These are phyloP conservation scores for Pichia sorboxylosa DNA, from an alignment of 1,139 yeast genomes.

Conservation along the genomic window DNA sequence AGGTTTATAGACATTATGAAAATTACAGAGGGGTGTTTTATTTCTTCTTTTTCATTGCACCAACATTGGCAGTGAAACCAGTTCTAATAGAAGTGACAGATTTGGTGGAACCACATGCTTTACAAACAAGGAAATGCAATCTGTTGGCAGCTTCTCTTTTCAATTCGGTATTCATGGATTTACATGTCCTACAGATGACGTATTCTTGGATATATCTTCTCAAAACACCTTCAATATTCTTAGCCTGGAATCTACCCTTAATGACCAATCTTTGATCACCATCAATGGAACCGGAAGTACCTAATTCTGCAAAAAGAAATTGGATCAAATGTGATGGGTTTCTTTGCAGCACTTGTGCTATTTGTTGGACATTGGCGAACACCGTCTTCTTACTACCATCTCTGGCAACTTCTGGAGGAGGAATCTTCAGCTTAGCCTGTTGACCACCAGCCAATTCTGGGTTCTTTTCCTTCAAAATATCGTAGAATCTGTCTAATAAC, in stretches of 20 bases:
- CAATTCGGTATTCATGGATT: constrained; percentile 91
- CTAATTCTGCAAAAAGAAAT: constrained; percentile 94
- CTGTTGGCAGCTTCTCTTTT: constrained; percentile 94
- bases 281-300: constrained; percentile 98
- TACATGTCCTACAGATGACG: constrained; percentile 97
- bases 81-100: constrained; percentile 96
- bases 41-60: constrained; percentile 51
- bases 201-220: constrained; percentile 95
- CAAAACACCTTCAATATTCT: constrained; percentile 91
- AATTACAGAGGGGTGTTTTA: too few relatives aligned
- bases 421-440: constrained; percentile 89
- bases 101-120: constrained; percentile 95
- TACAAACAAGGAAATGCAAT: constrained; percentile 94
- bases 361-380: constrained; percentile 92
- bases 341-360: constrained; percentile 88
- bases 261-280: constrained; percentile 94
- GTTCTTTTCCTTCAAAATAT: constrained; percentile 78
- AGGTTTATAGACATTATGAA: too few relatives aligned
- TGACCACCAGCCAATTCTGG: constrained; percentile 98
- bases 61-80: constrained; percentile 97
- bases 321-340: constrained; percentile 95
- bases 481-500: constrained; percentile 73
- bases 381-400: constrained; percentile 96
- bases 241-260: constrained; percentile 96
- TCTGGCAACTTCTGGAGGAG: constrained; percentile 94